Percentiles rank a stretch among this genome's conserved stretches.
phyloP scores from a whole-genome alignment of 805 yeast species.

The Diddensiella santjacobensis region DNA sequence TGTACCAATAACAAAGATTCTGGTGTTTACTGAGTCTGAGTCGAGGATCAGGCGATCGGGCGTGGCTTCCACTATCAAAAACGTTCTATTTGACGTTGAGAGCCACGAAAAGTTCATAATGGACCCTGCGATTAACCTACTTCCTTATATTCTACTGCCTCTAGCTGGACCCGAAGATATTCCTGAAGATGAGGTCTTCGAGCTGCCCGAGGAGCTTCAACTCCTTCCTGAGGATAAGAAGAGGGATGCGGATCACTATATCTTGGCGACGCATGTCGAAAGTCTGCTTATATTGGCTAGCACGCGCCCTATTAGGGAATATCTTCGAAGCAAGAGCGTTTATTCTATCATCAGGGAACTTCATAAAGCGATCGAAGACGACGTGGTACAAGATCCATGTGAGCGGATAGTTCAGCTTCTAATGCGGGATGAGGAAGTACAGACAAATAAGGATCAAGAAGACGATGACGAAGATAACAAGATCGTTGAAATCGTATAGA shows the following conservation, averaged over 20 bases:
- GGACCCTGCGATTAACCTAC: slow-evolving; percentile 62
- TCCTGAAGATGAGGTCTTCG: slow-evolving; percentile 79
- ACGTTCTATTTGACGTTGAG: slow-evolving; percentile 75
- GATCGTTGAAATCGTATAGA: slow-evolving; percentile 8
- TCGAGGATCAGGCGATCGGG: slow-evolving; percentile 82
- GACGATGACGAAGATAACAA: slow-evolving; percentile 12
- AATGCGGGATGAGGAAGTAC: slow-evolving; percentile 78
- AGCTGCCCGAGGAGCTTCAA: slow-evolving; percentile 85
- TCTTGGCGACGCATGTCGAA: slow-evolving; percentile 70
- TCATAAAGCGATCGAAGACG: slow-evolving; percentile 50
- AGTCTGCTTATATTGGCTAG: slow-evolving; percentile 75
- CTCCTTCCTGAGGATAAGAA: slow-evolving; percentile 68
- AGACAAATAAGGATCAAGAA: slow-evolving; percentile 47
- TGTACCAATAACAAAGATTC: slow-evolving; percentile 74
- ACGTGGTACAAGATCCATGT: slow-evolving; percentile 60
- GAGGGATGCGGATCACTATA: slow-evolving; percentile 67
- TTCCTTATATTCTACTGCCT: slow-evolving; percentile 80
- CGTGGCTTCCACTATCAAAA: slow-evolving; percentile 88
- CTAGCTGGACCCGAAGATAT: slow-evolving; percentile 73
- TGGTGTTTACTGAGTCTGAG: slow-evolving; percentile 78
- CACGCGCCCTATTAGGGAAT: slow-evolving; percentile 67
- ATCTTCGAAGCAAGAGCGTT: slow-evolving; percentile 73
- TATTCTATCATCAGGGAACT: slow-evolving; percentile 85
- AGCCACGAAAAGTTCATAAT: slow-evolving; percentile 57
- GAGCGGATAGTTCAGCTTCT: slow-evolving; percentile 85